Evolutionary conservation across 1,284 basidiomycete genomes (phyloP).

Genomic region (Sanguinoderma infundibulare): DNA sequence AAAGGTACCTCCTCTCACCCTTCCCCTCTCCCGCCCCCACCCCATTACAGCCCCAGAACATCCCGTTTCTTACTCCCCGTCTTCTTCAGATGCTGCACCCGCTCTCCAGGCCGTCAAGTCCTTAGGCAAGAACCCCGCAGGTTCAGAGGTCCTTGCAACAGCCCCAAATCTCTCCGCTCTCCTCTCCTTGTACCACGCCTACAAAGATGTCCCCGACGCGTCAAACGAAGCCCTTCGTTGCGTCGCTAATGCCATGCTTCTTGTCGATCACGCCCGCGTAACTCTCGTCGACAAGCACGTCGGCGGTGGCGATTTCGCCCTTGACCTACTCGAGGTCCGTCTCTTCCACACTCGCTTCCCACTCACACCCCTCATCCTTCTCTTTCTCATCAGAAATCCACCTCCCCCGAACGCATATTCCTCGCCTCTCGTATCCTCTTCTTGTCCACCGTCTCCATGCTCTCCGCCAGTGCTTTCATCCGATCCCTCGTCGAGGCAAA

Average conservation of each 20-base stretch:
- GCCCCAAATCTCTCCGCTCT: conserved; percentile 57
- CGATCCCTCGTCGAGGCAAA: conserved; percentile 64
- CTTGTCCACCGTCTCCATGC: conserved; percentile 61
- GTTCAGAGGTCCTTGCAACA: conserved; percentile 66
- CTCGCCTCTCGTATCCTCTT: conserved; percentile 78
- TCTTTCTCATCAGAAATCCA: conserved; percentile 55
- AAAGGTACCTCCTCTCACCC: conserved; percentile 48
- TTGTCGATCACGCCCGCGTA: conserved; percentile 63
- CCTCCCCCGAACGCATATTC: conserved; percentile 66
- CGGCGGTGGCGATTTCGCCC: conserved; percentile 60
- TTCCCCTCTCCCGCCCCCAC: background rate
- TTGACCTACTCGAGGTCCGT: conserved; percentile 66
- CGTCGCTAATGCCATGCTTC: conserved; percentile 75
- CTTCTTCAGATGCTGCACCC: conserved; percentile 54
- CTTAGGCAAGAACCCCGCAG: conserved; percentile 72
- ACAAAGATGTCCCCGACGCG: conserved; percentile 64
- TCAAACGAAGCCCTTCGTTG: conserved; percentile 73
- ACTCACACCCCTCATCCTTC: background rate
- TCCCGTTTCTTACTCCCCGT: conserved; percentile 1
- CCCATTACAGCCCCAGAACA: background rate
- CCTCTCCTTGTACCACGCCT: conserved; percentile 50
- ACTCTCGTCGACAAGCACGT: conserved; percentile 62
- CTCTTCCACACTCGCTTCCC: conserved; percentile 1
- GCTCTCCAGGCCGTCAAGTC: conserved; percentile 78
- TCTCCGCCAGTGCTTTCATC: conserved; percentile 50